Conservation (phyloP, 768 basidiomycete species). For the Boletellus sp. region DNA sequence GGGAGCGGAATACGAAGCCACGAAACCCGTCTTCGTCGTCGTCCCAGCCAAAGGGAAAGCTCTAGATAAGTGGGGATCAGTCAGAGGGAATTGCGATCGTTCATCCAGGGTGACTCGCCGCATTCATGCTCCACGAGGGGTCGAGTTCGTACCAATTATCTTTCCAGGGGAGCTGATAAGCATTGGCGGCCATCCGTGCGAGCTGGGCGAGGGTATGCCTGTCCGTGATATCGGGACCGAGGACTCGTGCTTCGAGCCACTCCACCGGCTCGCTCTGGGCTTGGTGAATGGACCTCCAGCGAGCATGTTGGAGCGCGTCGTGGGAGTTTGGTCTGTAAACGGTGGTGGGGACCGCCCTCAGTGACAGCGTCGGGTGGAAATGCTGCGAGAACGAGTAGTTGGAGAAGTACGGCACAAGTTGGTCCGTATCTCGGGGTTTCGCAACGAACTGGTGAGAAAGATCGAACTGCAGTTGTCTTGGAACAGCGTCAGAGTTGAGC, state of each 20-base stretch:
- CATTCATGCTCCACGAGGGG: constrained; percentile 58
- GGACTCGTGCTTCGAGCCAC: constrained; percentile 67
- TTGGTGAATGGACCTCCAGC: constrained; percentile 46
- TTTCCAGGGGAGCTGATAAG: constrained; percentile 71
- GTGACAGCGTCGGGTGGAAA: constrained; percentile 14
- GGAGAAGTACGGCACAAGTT: constrained; percentile 2
- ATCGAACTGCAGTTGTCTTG: constrained; percentile 20
- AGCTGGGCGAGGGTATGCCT: constrained; percentile 76
- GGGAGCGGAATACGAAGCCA: constrained; percentile 82
- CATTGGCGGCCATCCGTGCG: constrained; percentile 85
- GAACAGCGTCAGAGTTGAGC: background rate
- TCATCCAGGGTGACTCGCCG: constrained; percentile 30
- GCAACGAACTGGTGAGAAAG: constrained; percentile 16
- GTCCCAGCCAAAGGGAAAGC: constrained; percentile 80
- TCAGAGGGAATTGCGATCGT: constrained; percentile 3
- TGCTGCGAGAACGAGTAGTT: constrained; percentile 7
- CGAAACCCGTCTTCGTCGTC: constrained; percentile 69
- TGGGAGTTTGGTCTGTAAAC: constrained; percentile 59
- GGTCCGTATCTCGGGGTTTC: constrained; percentile 1
- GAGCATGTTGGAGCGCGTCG: constrained; percentile 47
- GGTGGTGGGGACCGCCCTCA: constrained; percentile 46
- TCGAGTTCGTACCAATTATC: constrained; percentile 83
- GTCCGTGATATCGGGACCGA: constrained; percentile 77
- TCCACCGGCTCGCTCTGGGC: constrained; percentile 49
- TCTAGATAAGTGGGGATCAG: constrained; percentile 37